Percentiles rank a stretch among this genome's conserved stretches.
These are phyloP conservation scores for Cornus controversa DNA, from an alignment of 148 eudicot genomes.

Conservation along the genomic window DNA sequence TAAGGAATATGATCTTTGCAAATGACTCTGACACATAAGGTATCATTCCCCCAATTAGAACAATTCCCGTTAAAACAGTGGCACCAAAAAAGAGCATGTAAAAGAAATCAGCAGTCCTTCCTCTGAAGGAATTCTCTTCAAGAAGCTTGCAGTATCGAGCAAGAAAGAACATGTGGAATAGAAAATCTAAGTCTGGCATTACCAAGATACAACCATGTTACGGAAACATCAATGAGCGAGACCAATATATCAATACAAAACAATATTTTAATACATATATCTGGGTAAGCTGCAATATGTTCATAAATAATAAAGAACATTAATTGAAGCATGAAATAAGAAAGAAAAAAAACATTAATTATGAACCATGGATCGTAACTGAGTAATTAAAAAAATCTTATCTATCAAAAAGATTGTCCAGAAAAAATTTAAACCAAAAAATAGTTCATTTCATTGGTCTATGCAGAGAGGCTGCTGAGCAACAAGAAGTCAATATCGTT, in stretches of 20 bases:
- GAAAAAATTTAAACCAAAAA: no score
- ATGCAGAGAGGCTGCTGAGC: no score
- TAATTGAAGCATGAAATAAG: background rate
- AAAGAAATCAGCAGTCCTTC: constrained; percentile 96
- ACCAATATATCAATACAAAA: background rate
- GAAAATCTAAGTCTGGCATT: constrained; percentile 82
- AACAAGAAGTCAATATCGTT: no score
- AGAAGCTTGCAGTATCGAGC: constrained; percentile 98
- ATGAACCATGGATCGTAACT: background rate
- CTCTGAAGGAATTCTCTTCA: constrained; percentile 93
- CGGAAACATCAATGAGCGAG: background rate
- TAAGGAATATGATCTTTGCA: constrained; percentile 89
- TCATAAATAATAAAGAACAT: background rate
- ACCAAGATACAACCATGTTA: constrained; percentile 10
- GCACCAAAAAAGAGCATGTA: constrained; percentile 97
- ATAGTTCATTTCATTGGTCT: no score
- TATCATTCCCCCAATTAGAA: constrained; percentile 93
- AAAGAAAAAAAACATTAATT: background rate
- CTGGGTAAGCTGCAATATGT: background rate
- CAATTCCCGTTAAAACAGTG: constrained; percentile 82
- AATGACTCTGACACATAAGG: constrained; percentile 90
- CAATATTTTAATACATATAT: background rate
- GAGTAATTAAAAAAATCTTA: no score
- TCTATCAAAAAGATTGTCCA: no score
- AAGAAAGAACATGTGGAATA: constrained; percentile 98